Base-by-base conservation (phyloP, 768 basidiomycete species). In the Pisolithus marmoratus region DNA sequence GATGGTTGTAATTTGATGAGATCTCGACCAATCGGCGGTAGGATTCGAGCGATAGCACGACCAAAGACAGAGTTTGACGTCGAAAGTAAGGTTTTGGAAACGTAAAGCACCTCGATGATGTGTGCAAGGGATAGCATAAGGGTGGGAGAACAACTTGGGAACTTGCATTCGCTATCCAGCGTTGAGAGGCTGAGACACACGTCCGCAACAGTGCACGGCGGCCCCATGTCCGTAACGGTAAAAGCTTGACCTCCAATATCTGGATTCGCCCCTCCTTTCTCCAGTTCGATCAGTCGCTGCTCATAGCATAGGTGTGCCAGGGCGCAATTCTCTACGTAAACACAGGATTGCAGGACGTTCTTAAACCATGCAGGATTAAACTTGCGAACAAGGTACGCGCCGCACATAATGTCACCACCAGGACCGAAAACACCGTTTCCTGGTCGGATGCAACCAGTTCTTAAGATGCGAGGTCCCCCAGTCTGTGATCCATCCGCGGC, bases 251-350 rank as follows among this genome's bases (percentile, higher is more conserved):
- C 88, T 14, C 87, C 85, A 46, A 90, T 80, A 63, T 89, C 85
- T 2, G 85, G 82, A 56, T 74, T 65, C 38, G 56, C 43, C 29
- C 61, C 60, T 46, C 72, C 74, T 50, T 70, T 71, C 51, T 62
- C n/a, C n/a, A n/a, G n/a, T n/a, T n/a, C n/a, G n/a, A n/a, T n/a
- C n/a, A n/a, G n/a, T n/a, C n/a, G n/a, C n/a, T n/a, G n/a, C n/a
- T n/a, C n/a, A n/a, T n/a, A n/a, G n/a, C n/a, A n/a, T n/a, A n/a
- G n/a, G n/a, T n/a, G n/a, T n/a, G n/a, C n/a, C n/a, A n/a, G n/a
- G n/a, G n/a, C n/a, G n/a, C n/a, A n/a, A n/a, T n/a, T 90, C 68
- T 90, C 88, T 53, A 89, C 87, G 57, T 87, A 87, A 59, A 72
- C 68, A 64, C 84, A 86, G 8, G 83, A 84, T 57, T 84, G 81